Evolutionary conservation across 2,329 filamentous ascomycete species (phyloP).

Genomic region (Nemania sp.): DNA sequence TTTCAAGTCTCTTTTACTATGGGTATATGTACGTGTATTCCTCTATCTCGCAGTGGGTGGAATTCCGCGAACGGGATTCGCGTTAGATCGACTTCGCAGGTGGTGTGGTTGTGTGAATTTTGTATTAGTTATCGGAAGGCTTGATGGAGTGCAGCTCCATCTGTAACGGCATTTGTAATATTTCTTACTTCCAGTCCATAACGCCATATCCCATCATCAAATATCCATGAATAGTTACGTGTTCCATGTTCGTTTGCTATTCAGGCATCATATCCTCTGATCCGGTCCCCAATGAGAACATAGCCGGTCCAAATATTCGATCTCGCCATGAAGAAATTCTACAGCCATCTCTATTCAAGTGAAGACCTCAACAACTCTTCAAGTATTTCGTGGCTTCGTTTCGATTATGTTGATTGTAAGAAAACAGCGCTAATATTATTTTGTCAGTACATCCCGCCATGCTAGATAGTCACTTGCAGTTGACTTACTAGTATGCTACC

Average conservation of each 20-base stretch:
- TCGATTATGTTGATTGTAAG: neutral
- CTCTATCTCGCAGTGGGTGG: neutral
- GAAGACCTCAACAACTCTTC: neutral
- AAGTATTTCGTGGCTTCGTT: neutral
- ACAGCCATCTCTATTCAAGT: too few relatives aligned
- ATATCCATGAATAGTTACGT: neutral
- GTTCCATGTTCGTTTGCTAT: neutral
- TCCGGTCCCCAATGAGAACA: neutral
- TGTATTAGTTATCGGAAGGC: constrained; percentile 2
- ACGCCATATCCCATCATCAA: constrained; percentile 25
- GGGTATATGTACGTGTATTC: neutral
- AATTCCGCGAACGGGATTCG: neutral
- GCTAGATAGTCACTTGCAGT: neutral
- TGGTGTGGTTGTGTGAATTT: constrained; percentile 5
- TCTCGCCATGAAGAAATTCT: neutral
- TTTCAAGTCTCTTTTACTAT: neutral
- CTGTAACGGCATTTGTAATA: constrained; percentile 15
- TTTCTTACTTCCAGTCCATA: constrained; percentile 2
- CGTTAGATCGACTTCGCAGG: neutral
- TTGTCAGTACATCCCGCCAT: neutral
- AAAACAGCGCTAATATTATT: neutral
- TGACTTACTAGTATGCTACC: neutral
- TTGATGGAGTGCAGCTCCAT: neutral
- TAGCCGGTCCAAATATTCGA: neutral
- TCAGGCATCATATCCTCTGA: too few relatives aligned